Percentiles rank a stretch among this genome's conserved stretches.
Evolutionary conservation across 768 basidiomycete genomes (phyloP).

Genomic region (Holtermanniella nyarrowii): DNA sequence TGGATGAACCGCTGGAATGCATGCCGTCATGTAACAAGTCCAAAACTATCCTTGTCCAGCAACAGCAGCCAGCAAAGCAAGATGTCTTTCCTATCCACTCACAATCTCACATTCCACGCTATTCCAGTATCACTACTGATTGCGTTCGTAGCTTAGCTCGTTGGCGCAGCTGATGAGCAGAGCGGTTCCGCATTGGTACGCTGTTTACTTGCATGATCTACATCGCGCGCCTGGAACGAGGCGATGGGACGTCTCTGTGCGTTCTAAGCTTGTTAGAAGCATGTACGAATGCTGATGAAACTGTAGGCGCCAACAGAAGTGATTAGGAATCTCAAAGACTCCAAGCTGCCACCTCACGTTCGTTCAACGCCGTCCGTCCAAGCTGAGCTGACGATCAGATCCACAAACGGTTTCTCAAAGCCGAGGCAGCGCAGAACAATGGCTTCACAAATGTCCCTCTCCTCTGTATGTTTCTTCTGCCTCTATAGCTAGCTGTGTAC

Average conservation of each 20-base stretch:
- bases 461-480: neutral
- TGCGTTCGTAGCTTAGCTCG: no score
- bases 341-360: slow-evolving; percentile 18
- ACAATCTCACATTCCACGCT: no score
- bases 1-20: no score
- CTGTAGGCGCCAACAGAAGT: slow-evolving; percentile 9
- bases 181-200: slow-evolving; percentile 33
- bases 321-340: slow-evolving; percentile 11
- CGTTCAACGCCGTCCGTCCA: neutral
- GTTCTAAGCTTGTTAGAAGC: no score
- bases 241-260: neutral
- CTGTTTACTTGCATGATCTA: slow-evolving; percentile 17
- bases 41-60: no score
- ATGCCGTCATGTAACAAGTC: no score
- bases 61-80: no score
- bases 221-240: slow-evolving; percentile 14
- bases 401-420: slow-evolving; percentile 7
- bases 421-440: slow-evolving; percentile 31
- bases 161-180: no score
- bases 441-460: slow-evolving; percentile 9
- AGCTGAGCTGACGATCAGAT: slow-evolving; percentile 4
- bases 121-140: no score
- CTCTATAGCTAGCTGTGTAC: no score
- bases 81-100: no score
- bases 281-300: neutral